Evolutionary conservation across 257 asterid species (phyloP).

Genomic region (Leptodermis oblonga): DNA sequence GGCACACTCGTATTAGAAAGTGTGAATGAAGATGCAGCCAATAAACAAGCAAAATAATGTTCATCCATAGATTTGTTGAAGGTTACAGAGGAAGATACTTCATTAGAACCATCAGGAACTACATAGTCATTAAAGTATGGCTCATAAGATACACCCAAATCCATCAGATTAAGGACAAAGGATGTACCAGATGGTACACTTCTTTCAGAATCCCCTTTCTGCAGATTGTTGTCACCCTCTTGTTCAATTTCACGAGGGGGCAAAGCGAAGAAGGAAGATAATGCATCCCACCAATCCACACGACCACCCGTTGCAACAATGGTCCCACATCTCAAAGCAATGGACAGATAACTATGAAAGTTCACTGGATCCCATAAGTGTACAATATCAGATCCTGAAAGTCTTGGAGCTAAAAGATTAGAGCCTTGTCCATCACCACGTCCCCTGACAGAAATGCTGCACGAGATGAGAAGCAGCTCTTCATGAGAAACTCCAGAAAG

Average conservation of each 20-base stretch:
- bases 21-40: constrained; percentile 85
- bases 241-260: constrained; percentile 52
- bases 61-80: constrained; percentile 32
- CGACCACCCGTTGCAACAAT: constrained; percentile 88
- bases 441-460: constrained; percentile 64
- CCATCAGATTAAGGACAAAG: constrained; percentile 77
- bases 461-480: constrained; percentile 80
- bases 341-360: constrained; percentile 48
- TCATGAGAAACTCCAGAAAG: constrained; percentile 45
- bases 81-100: constrained; percentile 27
- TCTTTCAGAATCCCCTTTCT: constrained; percentile 25
- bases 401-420: constrained; percentile 62
- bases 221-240: constrained; percentile 34
- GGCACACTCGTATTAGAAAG: constrained; percentile 43
- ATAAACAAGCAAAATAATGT: constrained; percentile 58
- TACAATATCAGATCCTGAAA: constrained; percentile 68
- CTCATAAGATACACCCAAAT: constrained; percentile 79
- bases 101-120: constrained; percentile 24
- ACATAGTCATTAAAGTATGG: constrained; percentile 43
- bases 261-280: constrained; percentile 55
- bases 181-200: constrained; percentile 48
- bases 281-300: constrained; percentile 77
- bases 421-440: constrained; percentile 98
- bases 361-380: constrained; percentile 60
- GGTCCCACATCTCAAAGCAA: constrained; percentile 68